These are phyloP conservation scores for Boletus huronensis DNA, from an alignment of 768 basidiomycete species.

Conservation along the genomic window DNA sequence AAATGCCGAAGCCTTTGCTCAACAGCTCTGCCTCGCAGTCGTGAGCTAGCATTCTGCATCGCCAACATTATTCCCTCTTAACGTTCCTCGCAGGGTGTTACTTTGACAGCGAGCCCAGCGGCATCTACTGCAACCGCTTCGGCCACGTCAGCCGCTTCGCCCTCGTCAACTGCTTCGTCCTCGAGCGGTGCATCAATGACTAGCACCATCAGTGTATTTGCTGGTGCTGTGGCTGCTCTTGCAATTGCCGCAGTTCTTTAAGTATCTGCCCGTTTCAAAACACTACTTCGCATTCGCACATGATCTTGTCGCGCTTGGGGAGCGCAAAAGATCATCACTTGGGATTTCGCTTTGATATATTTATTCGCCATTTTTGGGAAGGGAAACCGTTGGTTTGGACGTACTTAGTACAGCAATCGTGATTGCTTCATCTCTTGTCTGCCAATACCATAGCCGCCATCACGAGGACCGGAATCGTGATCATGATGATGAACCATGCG, in stretches of 20 bases:
- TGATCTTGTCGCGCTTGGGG: not conserved
- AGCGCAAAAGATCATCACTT: not conserved
- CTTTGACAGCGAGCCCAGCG: conserved; percentile 34
- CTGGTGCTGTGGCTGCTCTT: conserved; percentile 9
- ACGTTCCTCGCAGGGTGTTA: conserved; percentile 45
- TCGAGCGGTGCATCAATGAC: conserved; percentile 7
- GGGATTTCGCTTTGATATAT: not conserved
- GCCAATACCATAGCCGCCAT: no score
- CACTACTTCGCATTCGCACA: not conserved
- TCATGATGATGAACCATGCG: not conserved
- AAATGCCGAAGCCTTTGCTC: conserved; percentile 40
- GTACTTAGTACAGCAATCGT: not conserved
- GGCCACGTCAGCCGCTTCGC: not conserved
- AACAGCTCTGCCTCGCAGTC: conserved; percentile 43
- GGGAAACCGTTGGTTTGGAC: not conserved
- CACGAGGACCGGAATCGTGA: not conserved
- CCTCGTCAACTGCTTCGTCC: not conserved
- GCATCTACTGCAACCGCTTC: conserved; percentile 2
- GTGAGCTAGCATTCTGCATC: conserved; percentile 33
- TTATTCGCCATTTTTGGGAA: not conserved
- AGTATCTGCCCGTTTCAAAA: not conserved
- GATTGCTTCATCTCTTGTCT: not conserved
- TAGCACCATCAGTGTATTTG: conserved; percentile 7
- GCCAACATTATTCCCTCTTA: not conserved
- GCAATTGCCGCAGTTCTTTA: conserved; percentile 14